Evolutionary conservation across 129 eudicot species (phyloP).

Genomic region (Rutidosis leptorrhynchoides): DNA sequence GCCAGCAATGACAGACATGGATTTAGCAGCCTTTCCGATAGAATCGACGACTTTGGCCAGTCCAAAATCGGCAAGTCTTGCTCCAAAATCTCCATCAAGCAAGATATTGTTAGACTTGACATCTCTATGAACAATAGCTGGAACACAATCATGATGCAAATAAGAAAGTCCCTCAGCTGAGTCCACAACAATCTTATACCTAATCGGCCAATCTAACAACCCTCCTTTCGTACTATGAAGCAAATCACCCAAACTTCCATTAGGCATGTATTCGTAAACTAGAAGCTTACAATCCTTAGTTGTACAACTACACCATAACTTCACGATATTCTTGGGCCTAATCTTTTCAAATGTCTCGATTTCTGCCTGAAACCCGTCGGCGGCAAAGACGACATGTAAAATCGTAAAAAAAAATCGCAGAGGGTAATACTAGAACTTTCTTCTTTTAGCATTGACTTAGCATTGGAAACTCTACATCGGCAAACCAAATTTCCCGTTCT

Average conservation of each 20-base stretch:
- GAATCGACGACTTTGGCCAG: conserved; percentile 78
- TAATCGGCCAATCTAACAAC: conserved; percentile 71
- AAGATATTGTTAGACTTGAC: no score
- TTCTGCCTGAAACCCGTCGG: conserved; percentile 73
- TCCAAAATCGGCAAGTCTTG: conserved; percentile 89
- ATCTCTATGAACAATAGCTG: no score
- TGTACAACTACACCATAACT: conserved; percentile 81
- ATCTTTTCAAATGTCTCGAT: conserved; percentile 81
- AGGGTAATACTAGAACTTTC: no score
- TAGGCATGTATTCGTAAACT: no score
- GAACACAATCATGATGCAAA: no score
- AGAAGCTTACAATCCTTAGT: conserved; percentile 69
- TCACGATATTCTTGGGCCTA: conserved; percentile 75
- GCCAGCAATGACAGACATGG: conserved; percentile 91
- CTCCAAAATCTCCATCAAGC: conserved; percentile 72
- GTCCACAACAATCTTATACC: conserved; percentile 66
- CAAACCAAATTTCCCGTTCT: no score
- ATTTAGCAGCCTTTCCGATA: conserved; percentile 48
- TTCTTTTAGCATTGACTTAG: no score
- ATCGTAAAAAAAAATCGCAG: no score
- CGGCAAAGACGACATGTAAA: no score
- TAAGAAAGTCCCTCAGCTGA: no score
- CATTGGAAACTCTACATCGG: no score
- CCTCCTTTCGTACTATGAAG: conserved; percentile 73
- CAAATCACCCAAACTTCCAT: no score